These are phyloP conservation scores for Magnusiomyces tetraspermus DNA, from an alignment of 1,139 yeast species.

Conservation along the genomic window DNA sequence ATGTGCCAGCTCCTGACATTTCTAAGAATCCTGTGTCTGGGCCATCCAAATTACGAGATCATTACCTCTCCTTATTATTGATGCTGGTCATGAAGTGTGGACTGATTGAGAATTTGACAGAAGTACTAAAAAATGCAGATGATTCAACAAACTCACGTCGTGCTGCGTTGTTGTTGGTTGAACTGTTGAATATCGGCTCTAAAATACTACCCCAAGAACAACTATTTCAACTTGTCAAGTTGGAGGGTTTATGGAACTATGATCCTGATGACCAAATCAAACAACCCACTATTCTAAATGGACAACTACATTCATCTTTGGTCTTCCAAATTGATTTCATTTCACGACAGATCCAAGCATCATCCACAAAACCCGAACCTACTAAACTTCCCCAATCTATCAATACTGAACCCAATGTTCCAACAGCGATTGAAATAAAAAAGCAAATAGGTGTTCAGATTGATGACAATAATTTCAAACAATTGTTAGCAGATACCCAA, in stretches of 20 bases:
- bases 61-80: slow-evolving; percentile 54
- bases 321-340: slow-evolving; percentile 35
- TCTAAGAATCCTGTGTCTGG: not conserved
- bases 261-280: not conserved
- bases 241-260: not conserved
- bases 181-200: slow-evolving; percentile 42
- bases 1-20: slow-evolving; percentile 21
- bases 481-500: slow-evolving; percentile 55
- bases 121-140: slow-evolving; percentile 40
- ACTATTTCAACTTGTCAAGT: not conserved
- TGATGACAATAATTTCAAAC: slow-evolving; percentile 64
- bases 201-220: not conserved
- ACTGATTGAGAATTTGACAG: slow-evolving; percentile 42
- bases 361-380: slow-evolving; percentile 6
- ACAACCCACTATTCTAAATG: slow-evolving; percentile 9
- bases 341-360: slow-evolving; percentile 31
- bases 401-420: slow-evolving; percentile 32
- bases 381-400: slow-evolving; percentile 8
- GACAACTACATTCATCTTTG: slow-evolving; percentile 23
- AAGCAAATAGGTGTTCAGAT: slow-evolving; percentile 43
- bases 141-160: slow-evolving; percentile 45
- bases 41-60: slow-evolving; percentile 33
- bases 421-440: slow-evolving; percentile 32
- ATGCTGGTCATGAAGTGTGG: slow-evolving; percentile 48
- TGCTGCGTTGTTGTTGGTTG: slow-evolving; percentile 55